A percentile compares a stretch with the other conserved stretches of the same genome.
These are phyloP conservation scores for Adansonia grandidieri DNA, from an alignment of 441 rosid genomes.

Conservation along the genomic window DNA sequence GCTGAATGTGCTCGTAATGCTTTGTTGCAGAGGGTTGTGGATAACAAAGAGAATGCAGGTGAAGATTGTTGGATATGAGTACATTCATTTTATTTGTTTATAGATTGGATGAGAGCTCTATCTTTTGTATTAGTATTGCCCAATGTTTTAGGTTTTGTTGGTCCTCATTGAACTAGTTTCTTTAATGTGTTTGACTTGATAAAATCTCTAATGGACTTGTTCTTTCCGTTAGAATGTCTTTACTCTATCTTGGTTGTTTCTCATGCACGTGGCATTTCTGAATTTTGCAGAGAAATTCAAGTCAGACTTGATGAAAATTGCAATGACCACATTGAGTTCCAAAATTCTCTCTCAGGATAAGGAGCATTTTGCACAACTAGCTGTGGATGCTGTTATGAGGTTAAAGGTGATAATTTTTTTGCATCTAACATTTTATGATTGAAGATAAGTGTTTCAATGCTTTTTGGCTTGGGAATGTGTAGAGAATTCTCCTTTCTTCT, in stretches of 20 bases:
- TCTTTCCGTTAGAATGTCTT: not conserved
- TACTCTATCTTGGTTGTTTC: not conserved
- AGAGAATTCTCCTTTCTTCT: not conserved
- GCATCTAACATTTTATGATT: not conserved
- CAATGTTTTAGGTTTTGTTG: not conserved
- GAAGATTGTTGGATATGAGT: slow-evolving; percentile 8
- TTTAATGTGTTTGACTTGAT: not conserved
- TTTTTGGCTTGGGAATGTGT: slow-evolving; percentile 6
- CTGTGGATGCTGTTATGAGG: slow-evolving; percentile 96
- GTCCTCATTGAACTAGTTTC: not conserved
- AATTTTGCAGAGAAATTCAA: slow-evolving; percentile 74
- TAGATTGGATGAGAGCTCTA: not conserved
- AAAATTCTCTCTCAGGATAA: slow-evolving; percentile 93
- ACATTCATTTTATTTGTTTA: not conserved
- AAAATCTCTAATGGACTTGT: not conserved
- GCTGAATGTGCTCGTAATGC: slow-evolving; percentile 94
- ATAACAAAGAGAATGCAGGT: slow-evolving; percentile 91
- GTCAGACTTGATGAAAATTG: slow-evolving; percentile 88
- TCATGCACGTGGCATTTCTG: slow-evolving; percentile 25
- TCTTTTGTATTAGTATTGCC: slow-evolving; percentile 1
- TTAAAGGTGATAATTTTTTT: slow-evolving; percentile 59
- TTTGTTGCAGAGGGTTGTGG: slow-evolving; percentile 66
- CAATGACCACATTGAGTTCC: slow-evolving; percentile 90
- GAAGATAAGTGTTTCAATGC: not conserved
- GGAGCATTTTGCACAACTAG: slow-evolving; percentile 86